phyloP scores from a whole-genome alignment of 768 basidiomycete species.

The Jaapia argillacea region DNA sequence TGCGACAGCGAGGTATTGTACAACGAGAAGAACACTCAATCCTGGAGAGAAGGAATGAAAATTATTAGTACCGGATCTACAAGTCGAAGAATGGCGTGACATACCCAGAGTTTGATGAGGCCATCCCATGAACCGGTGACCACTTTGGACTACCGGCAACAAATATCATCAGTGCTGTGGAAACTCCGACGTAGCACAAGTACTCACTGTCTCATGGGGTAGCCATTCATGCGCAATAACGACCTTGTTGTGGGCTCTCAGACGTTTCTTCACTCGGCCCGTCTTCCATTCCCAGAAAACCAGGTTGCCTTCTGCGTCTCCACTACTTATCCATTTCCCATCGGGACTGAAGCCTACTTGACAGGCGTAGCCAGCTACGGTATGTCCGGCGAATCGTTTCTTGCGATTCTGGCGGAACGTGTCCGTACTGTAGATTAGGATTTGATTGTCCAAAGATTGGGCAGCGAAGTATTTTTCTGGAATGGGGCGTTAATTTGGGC shows the following conservation, averaged over 20 bases:
- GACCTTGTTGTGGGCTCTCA: constrained; percentile 90
- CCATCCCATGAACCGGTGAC: constrained; percentile 98
- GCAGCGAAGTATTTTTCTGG: constrained; percentile 98
- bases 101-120: constrained; percentile 93
- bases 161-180: constrained; percentile 12
- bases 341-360: constrained; percentile 97
- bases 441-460: constrained; percentile 97
- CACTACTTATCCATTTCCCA: constrained; percentile 96
- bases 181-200: background rate
- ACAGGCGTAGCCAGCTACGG: constrained; percentile 94
- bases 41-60: too few species aligned
- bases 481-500: too few species aligned
- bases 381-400: constrained; percentile 96
- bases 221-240: constrained; percentile 98
- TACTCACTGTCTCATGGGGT: constrained; percentile 89
- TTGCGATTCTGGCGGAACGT: constrained; percentile 98
- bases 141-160: constrained; percentile 86
- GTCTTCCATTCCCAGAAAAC: constrained; percentile 99
- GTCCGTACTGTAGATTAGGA: constrained; percentile 94
- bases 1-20: too few species aligned
- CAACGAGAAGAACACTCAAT: too few species aligned
- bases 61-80: too few species aligned
- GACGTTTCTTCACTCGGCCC: constrained; percentile 85
- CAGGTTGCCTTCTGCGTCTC: constrained; percentile 89
- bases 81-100: too few species aligned